Evolutionary conservation across 768 basidiomycete genomes (phyloP), one percentile per base, ranked within the genome.

Genomic region (Collybia nuda): DNA sequence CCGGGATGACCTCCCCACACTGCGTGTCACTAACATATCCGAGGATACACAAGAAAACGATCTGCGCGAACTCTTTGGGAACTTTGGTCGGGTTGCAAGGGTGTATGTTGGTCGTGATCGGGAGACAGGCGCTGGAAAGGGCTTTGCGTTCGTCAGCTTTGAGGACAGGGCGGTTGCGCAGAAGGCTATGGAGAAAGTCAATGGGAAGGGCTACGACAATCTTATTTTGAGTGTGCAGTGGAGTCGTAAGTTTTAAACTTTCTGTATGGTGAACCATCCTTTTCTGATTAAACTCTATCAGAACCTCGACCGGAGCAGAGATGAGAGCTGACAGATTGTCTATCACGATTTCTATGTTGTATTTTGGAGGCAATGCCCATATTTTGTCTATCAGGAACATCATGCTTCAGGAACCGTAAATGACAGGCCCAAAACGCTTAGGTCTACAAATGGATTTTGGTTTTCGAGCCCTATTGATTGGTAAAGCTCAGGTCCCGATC

Each of bases 121-220:
- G 47, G 95, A 97, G 61, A 98, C 96, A 7, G 92, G 95, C 40
- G 80, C 88, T 18, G 94, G 94, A 50, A 97, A 96, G 69, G 96
- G 96, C 43, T 97, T 96, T 66, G 96, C 95, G 14, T 98, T 98
- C 60, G 95, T 99, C 48, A 92, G 88, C 66, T 99, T 97, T 62
- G 96, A 98, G 64, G 86, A 87, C 14, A 77, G 78, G 63, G 75
- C 80, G 9, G 73, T 77, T 47, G 97, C 92, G 17, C 90, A 96
- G 70, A 80, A 75, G 63, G 97, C 97, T 38, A 86, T 97, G 74
- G 85, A 90, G 61, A 96, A 93, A 70, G 85, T 94, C 57, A 79
- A 98, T 61, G 96, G 95, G 21, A 81, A 82, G 61, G 94, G 93
- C 18, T 98, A 96, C 61, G 93, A 95, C 67, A 95, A 91, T 64